A percentile compares a stretch with the other conserved stretches of the same genome.
phyloP scores from a whole-genome alignment of 148 eudicot species.

The Diospyros kaki region DNA sequence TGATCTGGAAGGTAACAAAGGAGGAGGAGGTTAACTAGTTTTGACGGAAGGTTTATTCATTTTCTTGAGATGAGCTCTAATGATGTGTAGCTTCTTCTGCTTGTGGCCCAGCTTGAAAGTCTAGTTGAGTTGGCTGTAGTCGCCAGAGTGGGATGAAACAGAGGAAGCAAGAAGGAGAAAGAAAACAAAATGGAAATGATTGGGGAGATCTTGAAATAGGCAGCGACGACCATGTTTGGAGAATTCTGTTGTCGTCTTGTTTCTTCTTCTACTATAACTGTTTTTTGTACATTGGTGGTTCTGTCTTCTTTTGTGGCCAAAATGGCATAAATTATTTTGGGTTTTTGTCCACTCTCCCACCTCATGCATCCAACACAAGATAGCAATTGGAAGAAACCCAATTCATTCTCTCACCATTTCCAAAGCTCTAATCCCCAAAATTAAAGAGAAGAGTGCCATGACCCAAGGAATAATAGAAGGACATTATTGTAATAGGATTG shows the following conservation, averaged over 20 bases:
- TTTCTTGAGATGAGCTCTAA: slow-evolving; percentile 60
- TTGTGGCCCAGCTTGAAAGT: slow-evolving; percentile 42
- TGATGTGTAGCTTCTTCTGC: slow-evolving; percentile 34
- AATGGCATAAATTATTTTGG: slow-evolving; percentile 13
- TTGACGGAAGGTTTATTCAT: slow-evolving; percentile 79
- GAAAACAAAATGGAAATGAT: slow-evolving; percentile 49
- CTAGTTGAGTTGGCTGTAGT: slow-evolving; percentile 30
- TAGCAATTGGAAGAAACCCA: slow-evolving; percentile 14
- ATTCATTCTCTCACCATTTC: slow-evolving; percentile 30
- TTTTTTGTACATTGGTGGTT: slow-evolving; percentile 29
- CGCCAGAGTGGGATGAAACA: slow-evolving; percentile 23
- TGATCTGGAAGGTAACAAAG: too few species aligned
- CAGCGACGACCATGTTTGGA: slow-evolving; percentile 20
- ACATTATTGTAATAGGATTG: too few species aligned
- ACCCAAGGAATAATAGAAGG: too few species aligned
- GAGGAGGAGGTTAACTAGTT: slow-evolving; percentile 24
- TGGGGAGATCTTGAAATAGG: slow-evolving; percentile 36
- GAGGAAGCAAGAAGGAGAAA: slow-evolving; percentile 39
- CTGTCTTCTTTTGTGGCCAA: slow-evolving; percentile 43
- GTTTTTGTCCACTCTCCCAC: slow-evolving; percentile 18
- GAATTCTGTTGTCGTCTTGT: slow-evolving; percentile 9
- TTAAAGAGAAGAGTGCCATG: background rate
- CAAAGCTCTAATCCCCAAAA: slow-evolving; percentile 14
- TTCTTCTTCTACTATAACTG: slow-evolving; percentile 28
- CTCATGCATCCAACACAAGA: slow-evolving; percentile 14